Evolutionary conservation across 768 basidiomycete species (phyloP), one percentile per base, ranked within the genome.

Genomic region (Suillus subluteus): DNA sequence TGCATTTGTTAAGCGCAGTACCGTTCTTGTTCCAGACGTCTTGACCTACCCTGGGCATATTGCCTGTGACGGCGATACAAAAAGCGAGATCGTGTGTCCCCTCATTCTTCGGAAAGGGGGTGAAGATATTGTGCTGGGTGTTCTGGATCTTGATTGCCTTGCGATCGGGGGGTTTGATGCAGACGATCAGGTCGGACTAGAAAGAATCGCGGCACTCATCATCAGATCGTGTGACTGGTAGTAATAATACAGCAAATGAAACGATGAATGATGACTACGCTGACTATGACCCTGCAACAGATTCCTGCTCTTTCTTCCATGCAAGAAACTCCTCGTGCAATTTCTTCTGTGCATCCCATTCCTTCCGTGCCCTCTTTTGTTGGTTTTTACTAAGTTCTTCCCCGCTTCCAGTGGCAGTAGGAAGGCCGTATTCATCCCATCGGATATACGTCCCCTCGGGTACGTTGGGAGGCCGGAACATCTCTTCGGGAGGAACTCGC

Each of bases 61-160:
- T 68, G 94, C 95, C 3, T 98, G 97, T 73, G 96, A 98, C 70
- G 92, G 89, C 26, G 88, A 90, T 63, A 97, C 96, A 2, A 90
- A 90, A 73, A 94, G 92, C 71, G 97, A 99, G 76, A 88, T 98
- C 61, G 96, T 98, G 30, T 81, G 91, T 61, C 96, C 96, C 8
- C 82, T 98, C 21, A 74, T 89, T 55, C 69, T 83, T 46, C 69
- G 67, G 41, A 62, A 65, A 30, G 73, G 76, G 62, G 77, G 76
- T 46, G 77, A 71, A 35, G 71, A 73, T 38, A 67, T 76, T 46
- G 76, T 80, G 23, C 65, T 87, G 58, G 88, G 88, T n/a, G 88
- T 91, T 23, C 79, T 98, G 50, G 96, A 98, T 79, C 80, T 98
- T 54, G 96, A 98, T 74, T 96, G 93, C 71, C 86, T 95, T 30